Evolutionary conservation across 2,329 filamentous ascomycete species (phyloP).

Genomic region (Thielaviopsis euricoi): DNA sequence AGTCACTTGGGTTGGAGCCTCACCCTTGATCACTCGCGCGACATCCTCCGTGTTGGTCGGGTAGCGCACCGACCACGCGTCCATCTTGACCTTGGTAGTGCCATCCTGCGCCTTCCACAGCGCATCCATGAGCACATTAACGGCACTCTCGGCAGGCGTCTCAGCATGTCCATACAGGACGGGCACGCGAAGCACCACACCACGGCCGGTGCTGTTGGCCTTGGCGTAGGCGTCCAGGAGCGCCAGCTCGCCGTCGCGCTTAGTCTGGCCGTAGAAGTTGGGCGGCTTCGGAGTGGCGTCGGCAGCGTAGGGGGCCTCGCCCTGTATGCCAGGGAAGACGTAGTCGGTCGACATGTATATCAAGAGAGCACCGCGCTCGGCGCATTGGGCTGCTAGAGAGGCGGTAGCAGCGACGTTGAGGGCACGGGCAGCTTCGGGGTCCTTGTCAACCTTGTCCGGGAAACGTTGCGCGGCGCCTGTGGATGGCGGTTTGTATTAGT

Average conservation of each 20-base stretch:
- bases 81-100: slow-evolving; percentile 53
- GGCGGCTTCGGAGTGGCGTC: slow-evolving; percentile 49
- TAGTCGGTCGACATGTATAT: slow-evolving; percentile 76
- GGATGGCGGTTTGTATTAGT: not conserved
- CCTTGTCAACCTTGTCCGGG: slow-evolving; percentile 67
- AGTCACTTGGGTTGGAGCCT: too few relatives aligned
- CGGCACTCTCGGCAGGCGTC: slow-evolving; percentile 56
- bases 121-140: slow-evolving; percentile 64
- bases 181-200: slow-evolving; percentile 62
- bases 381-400: slow-evolving; percentile 49
- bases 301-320: slow-evolving; percentile 70
- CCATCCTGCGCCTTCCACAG: slow-evolving; percentile 57
- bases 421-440: slow-evolving; percentile 56
- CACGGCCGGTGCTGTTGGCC: slow-evolving; percentile 34
- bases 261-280: slow-evolving; percentile 56
- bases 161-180: slow-evolving; percentile 70
- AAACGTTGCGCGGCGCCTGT: slow-evolving; percentile 73
- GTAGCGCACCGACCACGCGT: slow-evolving; percentile 71
- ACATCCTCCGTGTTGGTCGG: slow-evolving; percentile 85
- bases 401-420: slow-evolving; percentile 61
- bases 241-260: slow-evolving; percentile 43
- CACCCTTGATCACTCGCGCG: slow-evolving; percentile 56
- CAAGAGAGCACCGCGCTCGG: slow-evolving; percentile 41
- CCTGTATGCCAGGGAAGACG: slow-evolving; percentile 54
- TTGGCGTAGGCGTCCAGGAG: slow-evolving; percentile 44